Conservation (phyloP, 2,329 filamentous ascomycete species). For the Fusarium sp. region DNA sequence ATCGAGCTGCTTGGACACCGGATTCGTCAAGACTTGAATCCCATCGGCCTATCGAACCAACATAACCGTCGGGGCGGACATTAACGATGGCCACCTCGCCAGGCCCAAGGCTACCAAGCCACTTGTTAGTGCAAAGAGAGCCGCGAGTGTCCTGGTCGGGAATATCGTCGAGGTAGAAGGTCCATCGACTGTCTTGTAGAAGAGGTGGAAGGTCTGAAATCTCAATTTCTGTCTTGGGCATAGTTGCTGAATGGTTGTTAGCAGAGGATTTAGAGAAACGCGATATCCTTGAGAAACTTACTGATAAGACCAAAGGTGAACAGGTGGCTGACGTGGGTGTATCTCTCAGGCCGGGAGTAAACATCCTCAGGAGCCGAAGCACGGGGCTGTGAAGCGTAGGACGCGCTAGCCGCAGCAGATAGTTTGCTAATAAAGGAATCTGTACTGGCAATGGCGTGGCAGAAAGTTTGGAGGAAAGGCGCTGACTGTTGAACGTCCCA, state of each 20-base stretch:
- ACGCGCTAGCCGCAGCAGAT: constrained; percentile 69
- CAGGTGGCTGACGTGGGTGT: constrained; percentile 74
- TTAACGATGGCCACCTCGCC: constrained; percentile 74
- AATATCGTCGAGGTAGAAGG: constrained; percentile 77
- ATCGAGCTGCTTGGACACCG: constrained; percentile 64
- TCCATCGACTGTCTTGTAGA: constrained; percentile 76
- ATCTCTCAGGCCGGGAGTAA: constrained; percentile 75
- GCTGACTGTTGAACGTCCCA: constrained; percentile 69
- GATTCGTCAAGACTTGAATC: constrained; percentile 64
- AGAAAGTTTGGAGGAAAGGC: constrained; percentile 71
- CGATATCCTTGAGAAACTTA: constrained; percentile 52
- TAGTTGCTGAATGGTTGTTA: constrained; percentile 60
- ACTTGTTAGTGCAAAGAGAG: constrained; percentile 73
- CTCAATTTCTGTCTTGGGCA: constrained; percentile 73
- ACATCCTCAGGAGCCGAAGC: constrained; percentile 71
- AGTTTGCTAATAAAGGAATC: constrained; percentile 70
- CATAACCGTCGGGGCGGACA: constrained; percentile 80
- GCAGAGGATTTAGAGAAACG: neutral
- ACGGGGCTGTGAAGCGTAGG: constrained; percentile 71
- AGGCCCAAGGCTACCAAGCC: constrained; percentile 70
- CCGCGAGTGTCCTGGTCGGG: constrained; percentile 66
- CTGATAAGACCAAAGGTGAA: constrained; percentile 79
- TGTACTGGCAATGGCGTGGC: constrained; percentile 63
- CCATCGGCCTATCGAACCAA: constrained; percentile 72
- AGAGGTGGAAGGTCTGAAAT: constrained; percentile 72